phyloP scores from a whole-genome alignment of 345 rosid species.

The Syzygium oleosum region DNA sequence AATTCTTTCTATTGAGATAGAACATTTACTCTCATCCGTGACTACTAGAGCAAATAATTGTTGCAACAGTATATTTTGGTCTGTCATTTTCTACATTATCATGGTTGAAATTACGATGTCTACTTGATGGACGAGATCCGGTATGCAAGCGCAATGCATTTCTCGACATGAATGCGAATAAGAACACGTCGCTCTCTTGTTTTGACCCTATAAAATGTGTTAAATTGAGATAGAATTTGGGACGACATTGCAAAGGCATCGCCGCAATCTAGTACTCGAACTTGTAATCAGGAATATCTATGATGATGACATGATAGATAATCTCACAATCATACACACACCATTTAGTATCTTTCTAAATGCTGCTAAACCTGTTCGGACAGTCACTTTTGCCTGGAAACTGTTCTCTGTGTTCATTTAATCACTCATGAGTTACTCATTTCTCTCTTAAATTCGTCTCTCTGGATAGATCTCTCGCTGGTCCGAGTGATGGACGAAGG shows the following conservation, averaged over 20 bases:
- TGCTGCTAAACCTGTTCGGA: not conserved
- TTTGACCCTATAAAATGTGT: not conserved
- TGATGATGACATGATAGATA: not conserved
- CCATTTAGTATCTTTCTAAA: not conserved
- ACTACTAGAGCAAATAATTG: not conserved
- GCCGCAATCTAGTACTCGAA: not conserved
- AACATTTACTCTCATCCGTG: not conserved
- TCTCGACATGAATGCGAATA: not conserved
- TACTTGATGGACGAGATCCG: not conserved
- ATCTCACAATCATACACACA: not conserved
- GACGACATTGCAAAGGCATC: not conserved
- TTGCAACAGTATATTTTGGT: not conserved
- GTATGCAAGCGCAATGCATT: not conserved
- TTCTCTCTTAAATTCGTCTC: not conserved
- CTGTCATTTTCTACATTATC: not conserved
- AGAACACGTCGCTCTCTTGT: not conserved
- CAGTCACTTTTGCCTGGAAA: not conserved
- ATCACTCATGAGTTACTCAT: not conserved
- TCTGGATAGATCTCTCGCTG: not conserved
- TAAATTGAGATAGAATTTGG: not conserved
- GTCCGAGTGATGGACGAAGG: constrained; percentile 1
- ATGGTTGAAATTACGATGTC: not conserved
- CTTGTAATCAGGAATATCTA: not conserved
- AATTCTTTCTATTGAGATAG: not conserved
- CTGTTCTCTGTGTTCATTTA: not conserved